phyloP scores from a whole-genome alignment of 1,284 basidiomycete genomes.

The Moesziomyces sp. region DNA sequence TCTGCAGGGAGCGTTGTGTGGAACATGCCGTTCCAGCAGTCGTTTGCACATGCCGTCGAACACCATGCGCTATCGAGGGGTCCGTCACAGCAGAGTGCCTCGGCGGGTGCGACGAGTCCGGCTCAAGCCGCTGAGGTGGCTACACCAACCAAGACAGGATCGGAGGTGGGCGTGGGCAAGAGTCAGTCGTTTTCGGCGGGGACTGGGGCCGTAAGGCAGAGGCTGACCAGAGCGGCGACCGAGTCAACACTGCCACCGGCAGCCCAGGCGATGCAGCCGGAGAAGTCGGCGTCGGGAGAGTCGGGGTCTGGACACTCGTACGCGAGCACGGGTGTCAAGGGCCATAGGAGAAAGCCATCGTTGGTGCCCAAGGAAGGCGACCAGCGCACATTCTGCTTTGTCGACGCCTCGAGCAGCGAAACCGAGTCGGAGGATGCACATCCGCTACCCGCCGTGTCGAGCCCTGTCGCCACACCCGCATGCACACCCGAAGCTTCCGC shows the following conservation, averaged over 20 bases:
- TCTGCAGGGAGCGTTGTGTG: constrained; percentile 12
- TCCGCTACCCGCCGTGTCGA: background rate
- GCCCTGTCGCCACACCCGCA: background rate
- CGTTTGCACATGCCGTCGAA: constrained; percentile 26
- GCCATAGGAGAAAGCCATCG: constrained; percentile 23
- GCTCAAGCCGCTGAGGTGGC: background rate
- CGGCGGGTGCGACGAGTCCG: no score
- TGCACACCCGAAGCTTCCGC: background rate
- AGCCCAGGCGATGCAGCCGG: constrained; percentile 5
- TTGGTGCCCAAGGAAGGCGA: constrained; percentile 34
- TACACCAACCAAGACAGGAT: constrained; percentile 4
- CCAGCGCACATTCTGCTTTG: constrained; percentile 38
- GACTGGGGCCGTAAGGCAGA: constrained; percentile 16
- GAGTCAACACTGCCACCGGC: constrained; percentile 19
- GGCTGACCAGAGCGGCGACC: constrained; percentile 28
- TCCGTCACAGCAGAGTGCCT: constrained; percentile 17
- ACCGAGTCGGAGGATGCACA: constrained; percentile 14
- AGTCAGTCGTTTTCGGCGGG: constrained; percentile 32
- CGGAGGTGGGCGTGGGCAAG: background rate
- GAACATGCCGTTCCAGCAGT: constrained; percentile 30
- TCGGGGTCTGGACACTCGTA: background rate
- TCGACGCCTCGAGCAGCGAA: constrained; percentile 22
- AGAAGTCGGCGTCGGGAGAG: background rate
- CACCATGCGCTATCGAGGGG: constrained; percentile 12
- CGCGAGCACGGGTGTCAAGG: background rate